phyloP scores from a whole-genome alignment of 192 early-diverging fungal species.

The Coemansia sp. region DNA sequence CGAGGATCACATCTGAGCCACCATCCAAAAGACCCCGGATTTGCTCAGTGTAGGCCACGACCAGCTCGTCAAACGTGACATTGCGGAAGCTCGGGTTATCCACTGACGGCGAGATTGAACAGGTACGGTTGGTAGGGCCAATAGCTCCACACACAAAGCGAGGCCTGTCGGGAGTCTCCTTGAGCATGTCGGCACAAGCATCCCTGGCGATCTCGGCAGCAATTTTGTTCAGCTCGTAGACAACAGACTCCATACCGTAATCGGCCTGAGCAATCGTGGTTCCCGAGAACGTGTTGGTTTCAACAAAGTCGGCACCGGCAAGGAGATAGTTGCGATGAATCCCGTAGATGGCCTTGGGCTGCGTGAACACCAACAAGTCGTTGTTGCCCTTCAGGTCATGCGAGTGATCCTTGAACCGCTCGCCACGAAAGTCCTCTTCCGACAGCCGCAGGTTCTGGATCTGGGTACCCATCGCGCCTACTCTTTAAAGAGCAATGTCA shows the following conservation, averaged over 20 bases:
- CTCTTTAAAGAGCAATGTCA: neutral
- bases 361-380: conserved; percentile 90
- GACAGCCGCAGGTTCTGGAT: conserved; percentile 81
- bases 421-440: conserved; percentile 85
- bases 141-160: conserved; percentile 90
- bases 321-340: conserved; percentile 92
- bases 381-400: conserved; percentile 96
- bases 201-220: conserved; percentile 83
- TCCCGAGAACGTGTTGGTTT: conserved; percentile 96
- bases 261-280: conserved; percentile 94
- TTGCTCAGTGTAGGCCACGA: conserved; percentile 90
- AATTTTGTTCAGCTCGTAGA: conserved; percentile 92
- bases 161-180: conserved; percentile 73
- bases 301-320: conserved; percentile 91
- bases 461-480: conserved; percentile 90
- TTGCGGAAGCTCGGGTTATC: conserved; percentile 95
- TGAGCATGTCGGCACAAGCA: conserved; percentile 81
- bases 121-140: conserved; percentile 94
- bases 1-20: conserved; percentile 88
- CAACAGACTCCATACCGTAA: conserved; percentile 82
- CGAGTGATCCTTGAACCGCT: conserved; percentile 79
- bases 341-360: conserved; percentile 83
- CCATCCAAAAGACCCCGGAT: conserved; percentile 90
- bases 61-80: conserved; percentile 93
- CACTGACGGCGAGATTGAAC: conserved; percentile 95